These are phyloP conservation scores for Metschnikowia reukaufii DNA, from an alignment of 805 yeast genomes.

Conservation along the genomic window DNA sequence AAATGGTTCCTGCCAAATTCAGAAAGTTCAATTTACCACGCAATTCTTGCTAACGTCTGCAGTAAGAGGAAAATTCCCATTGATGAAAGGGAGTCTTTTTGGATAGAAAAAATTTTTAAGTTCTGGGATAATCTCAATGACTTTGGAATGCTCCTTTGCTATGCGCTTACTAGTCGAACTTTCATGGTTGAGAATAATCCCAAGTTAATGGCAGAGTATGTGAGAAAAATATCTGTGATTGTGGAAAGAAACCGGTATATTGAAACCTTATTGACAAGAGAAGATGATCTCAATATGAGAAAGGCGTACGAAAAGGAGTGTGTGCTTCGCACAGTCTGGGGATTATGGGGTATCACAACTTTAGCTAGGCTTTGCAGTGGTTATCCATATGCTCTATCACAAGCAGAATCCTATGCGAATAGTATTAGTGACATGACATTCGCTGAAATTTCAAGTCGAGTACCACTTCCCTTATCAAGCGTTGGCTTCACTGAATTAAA, in stretches of 20 bases:
- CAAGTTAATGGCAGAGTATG: constrained; percentile 15
- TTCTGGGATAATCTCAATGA: constrained; percentile 29
- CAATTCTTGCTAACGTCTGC: constrained; percentile 26
- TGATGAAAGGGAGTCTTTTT: constrained; percentile 20
- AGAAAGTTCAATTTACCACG: constrained; percentile 27
- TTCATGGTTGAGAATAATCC: constrained; percentile 14
- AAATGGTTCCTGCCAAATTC: constrained; percentile 21
- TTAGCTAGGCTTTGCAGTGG: constrained; percentile 22
- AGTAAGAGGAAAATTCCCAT: constrained; percentile 4
- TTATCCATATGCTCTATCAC: constrained; percentile 20
- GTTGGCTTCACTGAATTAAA: constrained; percentile 9
- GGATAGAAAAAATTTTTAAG: constrained; percentile 24
- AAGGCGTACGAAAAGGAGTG: constrained; percentile 27
- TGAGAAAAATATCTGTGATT: constrained; percentile 21
- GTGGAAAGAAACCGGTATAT: constrained; percentile 22
- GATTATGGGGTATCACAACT: constrained; percentile 19
- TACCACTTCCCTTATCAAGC: constrained; percentile 23
- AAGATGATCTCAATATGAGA: constrained; percentile 11
- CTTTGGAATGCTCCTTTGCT: constrained; percentile 27
- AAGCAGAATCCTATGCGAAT: constrained; percentile 5
- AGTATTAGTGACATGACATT: constrained; percentile 13
- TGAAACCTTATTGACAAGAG: constrained; percentile 14
- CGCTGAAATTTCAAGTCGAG: constrained; percentile 11
- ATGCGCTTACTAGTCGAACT: constrained; percentile 21
- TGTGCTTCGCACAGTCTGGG: constrained; percentile 27